Base-by-base conservation (phyloP, 306 rosid species). In the Abrus pulchellus region DNA sequence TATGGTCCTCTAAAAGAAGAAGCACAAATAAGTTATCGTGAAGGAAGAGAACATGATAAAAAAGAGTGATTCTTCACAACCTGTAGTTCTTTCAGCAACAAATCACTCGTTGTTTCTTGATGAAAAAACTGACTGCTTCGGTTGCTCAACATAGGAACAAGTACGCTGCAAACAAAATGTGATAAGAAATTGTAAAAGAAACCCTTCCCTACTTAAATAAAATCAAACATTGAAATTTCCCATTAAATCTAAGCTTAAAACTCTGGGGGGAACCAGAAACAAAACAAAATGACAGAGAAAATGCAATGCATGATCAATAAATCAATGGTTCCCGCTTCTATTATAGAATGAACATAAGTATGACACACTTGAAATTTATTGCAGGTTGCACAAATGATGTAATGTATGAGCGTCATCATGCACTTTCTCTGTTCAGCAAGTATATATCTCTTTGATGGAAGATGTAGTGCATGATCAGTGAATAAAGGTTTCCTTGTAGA, bases 21-120 rank as follows among this genome's bases (percentile, higher is more conserved):
- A 65, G 9, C 36, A 50, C 9, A 69, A 36, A 12, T 6, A 28
- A 36, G 5, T 4, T 2, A n/a, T 9, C 11, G 34, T 13, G 12
- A 77, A 41, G 62, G 3, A 48, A 72, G 59, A 33, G 30, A 59
- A 34, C 12, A 65, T 44, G 20, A 57, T 11, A 7, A 9, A 53
- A 62, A 68, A 5, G 12, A n/a, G 14, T 13, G 10, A 75, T 76
- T 44, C 50, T 76, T 76, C 79, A 76, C 65, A 72, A 93, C 97
- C 97, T 93, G 89, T 76, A 93, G 88, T 84, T 93, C 94, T 43
- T 91, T 79, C 6, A 93, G 90, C 76, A 88, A 83, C 61, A 79
- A 36, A 55, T 78, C 77, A 32, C 88, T 91, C 4, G 85, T 81
- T 74, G 87, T 89, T 85, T 89, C 93, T 81, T 83, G 85, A 28